Conservation (phyloP, 805 yeast species). For the Candida sonorensis region DNA sequence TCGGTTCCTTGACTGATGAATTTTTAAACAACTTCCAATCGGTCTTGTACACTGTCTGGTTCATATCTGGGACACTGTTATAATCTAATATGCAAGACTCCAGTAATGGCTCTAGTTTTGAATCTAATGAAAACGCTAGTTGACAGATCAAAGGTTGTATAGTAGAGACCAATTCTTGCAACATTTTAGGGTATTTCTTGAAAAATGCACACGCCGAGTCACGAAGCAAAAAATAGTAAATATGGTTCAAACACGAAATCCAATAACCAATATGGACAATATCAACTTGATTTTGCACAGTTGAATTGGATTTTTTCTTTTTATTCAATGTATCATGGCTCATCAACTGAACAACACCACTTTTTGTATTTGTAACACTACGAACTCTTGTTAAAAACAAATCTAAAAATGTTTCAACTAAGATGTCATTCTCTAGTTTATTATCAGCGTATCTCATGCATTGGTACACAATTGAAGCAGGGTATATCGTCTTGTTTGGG, state of each 20-base stretch:
- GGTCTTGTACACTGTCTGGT: conserved; percentile 64
- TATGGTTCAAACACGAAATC: conserved; percentile 73
- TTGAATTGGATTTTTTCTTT: background rate
- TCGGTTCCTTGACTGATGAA: conserved; percentile 26
- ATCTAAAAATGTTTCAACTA: conserved; percentile 53
- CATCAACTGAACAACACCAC: conserved; percentile 41
- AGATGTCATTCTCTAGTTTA: conserved; percentile 45
- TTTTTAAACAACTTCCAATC: conserved; percentile 49
- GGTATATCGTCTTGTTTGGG: conserved; percentile 46
- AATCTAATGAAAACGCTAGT: conserved; percentile 57
- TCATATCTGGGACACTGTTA: conserved; percentile 74
- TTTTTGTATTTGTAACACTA: conserved; percentile 50
- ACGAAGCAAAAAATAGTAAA: conserved; percentile 69
- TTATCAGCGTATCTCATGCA: conserved; percentile 62
- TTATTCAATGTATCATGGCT: conserved; percentile 3
- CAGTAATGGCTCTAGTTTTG: conserved; percentile 47
- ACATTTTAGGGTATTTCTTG: conserved; percentile 43
- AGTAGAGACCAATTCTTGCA: conserved; percentile 52
- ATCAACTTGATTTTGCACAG: conserved; percentile 48
- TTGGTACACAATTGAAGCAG: conserved; percentile 67
- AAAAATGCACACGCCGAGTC: conserved; percentile 51
- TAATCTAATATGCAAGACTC: conserved; percentile 69
- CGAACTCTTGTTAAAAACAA: conserved; percentile 57
- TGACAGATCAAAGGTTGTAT: conserved; percentile 60
- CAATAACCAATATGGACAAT: conserved; percentile 76